phyloP scores from a whole-genome alignment of 345 rosid species.

The Corchorus olitorius region DNA sequence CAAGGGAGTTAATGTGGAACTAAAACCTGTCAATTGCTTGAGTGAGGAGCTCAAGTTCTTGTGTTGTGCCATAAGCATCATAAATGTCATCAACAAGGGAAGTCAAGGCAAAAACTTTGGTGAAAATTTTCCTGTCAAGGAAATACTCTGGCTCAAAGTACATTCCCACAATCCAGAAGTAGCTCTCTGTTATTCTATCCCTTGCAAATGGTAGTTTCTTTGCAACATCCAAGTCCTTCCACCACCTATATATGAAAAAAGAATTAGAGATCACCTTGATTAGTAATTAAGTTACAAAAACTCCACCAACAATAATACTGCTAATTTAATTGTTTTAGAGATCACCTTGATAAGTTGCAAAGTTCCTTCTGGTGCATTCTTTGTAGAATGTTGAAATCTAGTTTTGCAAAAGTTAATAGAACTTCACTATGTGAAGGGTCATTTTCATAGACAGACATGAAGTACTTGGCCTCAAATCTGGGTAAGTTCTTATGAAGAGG shows the following conservation, averaged over 20 bases:
- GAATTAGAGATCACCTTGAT: too few species aligned
- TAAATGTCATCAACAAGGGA: conserved; percentile 8
- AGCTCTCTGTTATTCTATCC: background rate
- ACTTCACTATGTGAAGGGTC: conserved; percentile 8
- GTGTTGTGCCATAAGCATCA: conserved; percentile 32
- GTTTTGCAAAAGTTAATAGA: conserved; percentile 31
- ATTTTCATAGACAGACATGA: conserved; percentile 18
- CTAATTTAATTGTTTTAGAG: too few species aligned
- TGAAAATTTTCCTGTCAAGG: background rate
- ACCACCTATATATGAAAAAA: conserved; percentile 37
- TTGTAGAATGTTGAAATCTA: conserved; percentile 36
- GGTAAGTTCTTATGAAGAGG: conserved; percentile 18
- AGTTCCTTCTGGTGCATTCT: conserved; percentile 22
- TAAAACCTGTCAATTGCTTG: conserved; percentile 30
- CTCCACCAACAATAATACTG: too few species aligned
- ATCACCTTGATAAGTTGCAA: conserved; percentile 2
- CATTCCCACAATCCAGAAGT: background rate
- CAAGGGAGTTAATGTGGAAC: background rate
- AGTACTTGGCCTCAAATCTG: conserved; percentile 27
- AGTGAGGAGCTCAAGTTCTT: conserved; percentile 30
- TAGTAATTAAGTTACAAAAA: too few species aligned
- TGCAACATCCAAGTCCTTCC: conserved; percentile 27
- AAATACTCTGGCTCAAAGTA: conserved; percentile 11
- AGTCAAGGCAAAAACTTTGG: conserved; percentile 22
- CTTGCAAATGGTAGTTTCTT: conserved; percentile 20